phyloP scores from a whole-genome alignment of 2,329 filamentous ascomycete species.

The Colletotrichum eleusines region DNA sequence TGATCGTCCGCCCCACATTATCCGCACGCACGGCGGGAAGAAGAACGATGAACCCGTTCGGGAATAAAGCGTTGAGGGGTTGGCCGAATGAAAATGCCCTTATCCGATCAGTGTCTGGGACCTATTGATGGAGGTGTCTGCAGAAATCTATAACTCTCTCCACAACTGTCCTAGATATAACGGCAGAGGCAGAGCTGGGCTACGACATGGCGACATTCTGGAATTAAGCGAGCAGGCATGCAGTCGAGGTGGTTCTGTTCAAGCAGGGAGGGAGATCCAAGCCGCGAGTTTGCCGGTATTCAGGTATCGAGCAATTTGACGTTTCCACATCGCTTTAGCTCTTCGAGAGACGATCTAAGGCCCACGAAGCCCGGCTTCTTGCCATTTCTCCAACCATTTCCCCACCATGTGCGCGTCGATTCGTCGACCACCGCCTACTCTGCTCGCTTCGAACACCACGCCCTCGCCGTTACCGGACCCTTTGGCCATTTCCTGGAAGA shows the following conservation, averaged over 20 bases:
- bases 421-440: not conserved
- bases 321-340: not conserved
- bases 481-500: constrained; percentile 22
- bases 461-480: constrained; percentile 16
- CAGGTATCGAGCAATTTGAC: not conserved
- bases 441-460: not conserved
- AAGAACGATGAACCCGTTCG: not conserved
- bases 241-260: not conserved
- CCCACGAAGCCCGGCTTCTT: not conserved
- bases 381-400: constrained; percentile 18
- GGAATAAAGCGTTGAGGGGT: constrained; percentile 12
- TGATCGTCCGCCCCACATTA: constrained; percentile 26
- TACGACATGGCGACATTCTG: not conserved
- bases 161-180: not conserved
- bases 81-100: not conserved
- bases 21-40: not conserved
- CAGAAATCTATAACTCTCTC: not conserved
- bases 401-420: not conserved
- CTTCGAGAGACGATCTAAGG: not conserved
- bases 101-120: not conserved
- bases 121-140: not conserved
- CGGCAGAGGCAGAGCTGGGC: not conserved
- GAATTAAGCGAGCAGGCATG: not conserved
- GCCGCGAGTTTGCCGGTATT: not conserved
- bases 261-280: not conserved